Conservation (phyloP, 805 yeast genomes). For the Suhomyces faveliae region DNA sequence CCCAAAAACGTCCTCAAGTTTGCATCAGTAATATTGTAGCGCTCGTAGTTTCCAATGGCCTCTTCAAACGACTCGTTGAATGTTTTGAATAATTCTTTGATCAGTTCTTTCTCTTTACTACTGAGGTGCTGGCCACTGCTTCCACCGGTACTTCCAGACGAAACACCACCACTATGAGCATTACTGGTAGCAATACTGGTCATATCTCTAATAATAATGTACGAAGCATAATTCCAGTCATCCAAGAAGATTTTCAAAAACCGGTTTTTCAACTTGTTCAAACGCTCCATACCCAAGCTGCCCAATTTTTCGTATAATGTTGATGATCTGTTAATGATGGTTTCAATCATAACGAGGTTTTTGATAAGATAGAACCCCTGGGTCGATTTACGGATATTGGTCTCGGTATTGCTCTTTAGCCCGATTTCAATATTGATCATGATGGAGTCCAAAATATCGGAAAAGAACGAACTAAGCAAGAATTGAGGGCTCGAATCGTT, state of each 20-base stretch:
- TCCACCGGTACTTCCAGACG: constrained; percentile 11
- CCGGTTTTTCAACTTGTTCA: constrained; percentile 68
- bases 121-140: constrained; percentile 23
- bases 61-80: constrained; percentile 85
- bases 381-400: constrained; percentile 36
- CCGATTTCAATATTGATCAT: constrained; percentile 62
- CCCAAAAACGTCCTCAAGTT: constrained; percentile 61
- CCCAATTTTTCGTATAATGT: constrained; percentile 57
- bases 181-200: constrained; percentile 62
- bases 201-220: constrained; percentile 69
- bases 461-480: constrained; percentile 61
- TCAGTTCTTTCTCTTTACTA: constrained; percentile 74
- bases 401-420: constrained; percentile 39
- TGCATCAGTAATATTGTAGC: constrained; percentile 64
- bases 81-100: constrained; percentile 79
- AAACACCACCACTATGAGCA: constrained; percentile 32
- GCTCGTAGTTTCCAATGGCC: constrained; percentile 62
- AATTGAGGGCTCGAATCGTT: constrained; percentile 43
- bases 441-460: constrained; percentile 78
- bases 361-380: constrained; percentile 72
- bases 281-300: constrained; percentile 55
- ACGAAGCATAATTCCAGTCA: constrained; percentile 80
- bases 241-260: constrained; percentile 68
- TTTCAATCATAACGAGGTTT: constrained; percentile 72
- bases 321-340: constrained; percentile 58